phyloP scores from a whole-genome alignment of 2,329 filamentous ascomycete species.

The Alternaria metachromatica region DNA sequence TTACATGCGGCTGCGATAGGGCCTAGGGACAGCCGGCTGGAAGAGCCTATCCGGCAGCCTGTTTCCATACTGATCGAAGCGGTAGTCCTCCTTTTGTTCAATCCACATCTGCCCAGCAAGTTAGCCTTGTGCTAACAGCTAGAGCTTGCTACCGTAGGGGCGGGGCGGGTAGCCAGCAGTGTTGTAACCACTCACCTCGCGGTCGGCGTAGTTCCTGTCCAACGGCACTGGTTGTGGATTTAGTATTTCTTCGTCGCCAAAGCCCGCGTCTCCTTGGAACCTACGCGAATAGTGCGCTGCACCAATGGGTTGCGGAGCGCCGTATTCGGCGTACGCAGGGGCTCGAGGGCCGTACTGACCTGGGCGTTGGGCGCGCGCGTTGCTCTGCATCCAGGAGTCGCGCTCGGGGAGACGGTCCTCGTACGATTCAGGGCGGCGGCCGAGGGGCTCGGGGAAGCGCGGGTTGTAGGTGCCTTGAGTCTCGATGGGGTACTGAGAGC shows the following conservation, averaged over 20 bases:
- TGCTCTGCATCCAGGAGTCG: slow-evolving; percentile 44
- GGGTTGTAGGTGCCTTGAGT: slow-evolving; percentile 11
- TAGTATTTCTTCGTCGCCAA: slow-evolving; percentile 46
- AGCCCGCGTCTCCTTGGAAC: slow-evolving; percentile 44
- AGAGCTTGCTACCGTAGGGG: slow-evolving; percentile 14
- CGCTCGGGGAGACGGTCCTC: slow-evolving; percentile 47
- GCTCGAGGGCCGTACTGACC: slow-evolving; percentile 28
- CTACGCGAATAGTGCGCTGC: slow-evolving; percentile 42
- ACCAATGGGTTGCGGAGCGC: slow-evolving; percentile 38
- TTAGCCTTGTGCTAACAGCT: slow-evolving; percentile 14
- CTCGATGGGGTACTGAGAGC: slow-evolving; percentile 26
- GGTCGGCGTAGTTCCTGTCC: slow-evolving; percentile 34
- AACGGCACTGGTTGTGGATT: slow-evolving; percentile 48
- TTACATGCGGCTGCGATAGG: slow-evolving; percentile 39
- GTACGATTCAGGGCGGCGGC: slow-evolving; percentile 42
- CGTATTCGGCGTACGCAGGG: slow-evolving; percentile 39
- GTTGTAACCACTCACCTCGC: slow-evolving; percentile 39
- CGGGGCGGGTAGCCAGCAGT: slow-evolving; percentile 12
- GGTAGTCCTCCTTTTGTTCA: slow-evolving; percentile 46
- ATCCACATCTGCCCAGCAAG: slow-evolving; percentile 40
- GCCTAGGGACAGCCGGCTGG: slow-evolving; percentile 29
- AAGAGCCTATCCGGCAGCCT: slow-evolving; percentile 40
- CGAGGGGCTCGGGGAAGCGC: slow-evolving; percentile 30
- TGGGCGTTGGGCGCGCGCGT: slow-evolving; percentile 16
- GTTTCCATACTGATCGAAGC: slow-evolving; percentile 46